These are phyloP conservation scores for Periglandula ipomoeae DNA, from an alignment of 2,329 filamentous ascomycete genomes.

Conservation along the genomic window DNA sequence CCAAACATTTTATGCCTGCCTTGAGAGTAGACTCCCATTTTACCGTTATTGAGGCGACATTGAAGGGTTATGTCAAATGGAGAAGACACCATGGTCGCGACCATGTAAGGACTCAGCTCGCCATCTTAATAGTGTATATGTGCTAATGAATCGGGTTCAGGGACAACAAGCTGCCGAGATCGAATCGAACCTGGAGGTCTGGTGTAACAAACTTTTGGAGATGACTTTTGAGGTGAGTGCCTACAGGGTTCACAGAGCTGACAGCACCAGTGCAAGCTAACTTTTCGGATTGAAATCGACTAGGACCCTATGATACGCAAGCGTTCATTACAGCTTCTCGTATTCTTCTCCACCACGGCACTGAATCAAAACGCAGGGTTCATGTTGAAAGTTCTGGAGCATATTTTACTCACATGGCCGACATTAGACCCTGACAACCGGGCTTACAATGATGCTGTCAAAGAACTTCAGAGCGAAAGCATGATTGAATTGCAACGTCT, in stretches of 20 bases:
- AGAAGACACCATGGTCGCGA: conserved; percentile 25
- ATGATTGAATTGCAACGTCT: conserved; percentile 83
- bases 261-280: too few relatives aligned
- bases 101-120: conserved; percentile 17
- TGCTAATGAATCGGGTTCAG: conserved; percentile 13
- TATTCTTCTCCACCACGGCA: conserved; percentile 75
- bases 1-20: conserved; percentile 61
- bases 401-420: conserved; percentile 80
- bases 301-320: conserved; percentile 76
- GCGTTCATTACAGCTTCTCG: conserved; percentile 69
- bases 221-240: conserved; percentile 54
- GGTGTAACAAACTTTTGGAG: conserved; percentile 63
- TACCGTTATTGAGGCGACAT: conserved; percentile 75
- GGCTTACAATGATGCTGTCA: conserved; percentile 78
- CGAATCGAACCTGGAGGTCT: conserved; percentile 57
- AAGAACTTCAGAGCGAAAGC: conserved; percentile 76
- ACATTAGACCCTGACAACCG: conserved; percentile 60
- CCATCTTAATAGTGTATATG: not conserved
- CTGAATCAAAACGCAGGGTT: conserved; percentile 70
- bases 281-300: not conserved
- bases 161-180: conserved; percentile 46
- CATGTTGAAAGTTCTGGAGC: conserved; percentile 82
- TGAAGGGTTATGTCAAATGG: conserved; percentile 88
- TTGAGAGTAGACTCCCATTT: conserved; percentile 82
- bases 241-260: too few relatives aligned